Conservation (phyloP, 176 grass and related monocot species). For the Oryza meridionalis region DNA sequence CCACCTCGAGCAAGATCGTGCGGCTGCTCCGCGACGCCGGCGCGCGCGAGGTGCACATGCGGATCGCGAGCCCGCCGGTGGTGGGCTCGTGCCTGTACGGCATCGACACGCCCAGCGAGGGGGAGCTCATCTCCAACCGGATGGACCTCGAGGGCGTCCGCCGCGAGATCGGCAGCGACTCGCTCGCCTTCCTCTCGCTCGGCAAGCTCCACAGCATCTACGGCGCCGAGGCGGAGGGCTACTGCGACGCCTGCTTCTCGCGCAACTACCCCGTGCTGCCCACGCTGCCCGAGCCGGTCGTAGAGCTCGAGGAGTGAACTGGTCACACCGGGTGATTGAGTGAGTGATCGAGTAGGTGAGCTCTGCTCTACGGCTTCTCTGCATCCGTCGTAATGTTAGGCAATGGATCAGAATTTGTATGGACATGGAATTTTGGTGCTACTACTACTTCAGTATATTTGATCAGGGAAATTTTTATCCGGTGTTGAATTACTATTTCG, state of each 20-base stretch:
- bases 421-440: conserved; percentile 11
- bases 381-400: conserved; percentile 11
- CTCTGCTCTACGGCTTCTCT: conserved; percentile 32
- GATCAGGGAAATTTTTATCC: not conserved
- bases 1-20: conserved; percentile 77
- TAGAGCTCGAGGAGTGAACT: conserved; percentile 43
- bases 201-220: conserved; percentile 52
- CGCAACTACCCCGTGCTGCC: conserved; percentile 65
- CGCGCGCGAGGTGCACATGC: conserved; percentile 77
- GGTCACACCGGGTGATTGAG: not conserved
- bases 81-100: conserved; percentile 75
- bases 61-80: conserved; percentile 74
- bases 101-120: conserved; percentile 69
- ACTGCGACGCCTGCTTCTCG: conserved; percentile 79
- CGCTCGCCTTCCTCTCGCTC: conserved; percentile 67
- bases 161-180: conserved; percentile 61
- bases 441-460: not conserved
- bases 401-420: conserved; percentile 16
- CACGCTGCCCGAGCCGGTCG: conserved; percentile 33
- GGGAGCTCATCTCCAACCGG: conserved; percentile 73
- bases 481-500: not conserved
- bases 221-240: conserved; percentile 42
- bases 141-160: conserved; percentile 63
- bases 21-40: conserved; percentile 60
- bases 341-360: not conserved